Base-by-base conservation (phyloP, 2,329 filamentous ascomycete genomes). In the Xylariaceae sp. region DNA sequence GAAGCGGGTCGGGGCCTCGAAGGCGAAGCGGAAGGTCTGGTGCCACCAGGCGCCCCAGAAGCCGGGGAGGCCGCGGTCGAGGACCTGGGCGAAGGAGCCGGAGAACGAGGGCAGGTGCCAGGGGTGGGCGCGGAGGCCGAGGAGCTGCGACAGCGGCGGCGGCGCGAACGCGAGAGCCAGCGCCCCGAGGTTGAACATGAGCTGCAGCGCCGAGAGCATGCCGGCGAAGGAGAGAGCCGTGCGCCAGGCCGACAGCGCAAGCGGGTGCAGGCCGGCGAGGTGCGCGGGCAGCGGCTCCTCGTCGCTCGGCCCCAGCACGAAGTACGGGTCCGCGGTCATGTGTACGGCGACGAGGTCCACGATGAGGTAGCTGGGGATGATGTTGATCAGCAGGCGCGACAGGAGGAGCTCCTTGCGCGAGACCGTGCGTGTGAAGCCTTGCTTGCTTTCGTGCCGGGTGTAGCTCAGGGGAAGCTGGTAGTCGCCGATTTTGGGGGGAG, bases 41-140 rank as follows among this genome's bases (percentile, higher is more conserved):
- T 98, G 93, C 93, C 93, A 97, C 81, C 86, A 93, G 20, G 79
- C 80, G 44, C 89, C 87, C 93, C 93, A 98, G 74, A 88, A 89
- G 0, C 92, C 93, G 0, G 83, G 81, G 1, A 97, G 77, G 0
- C 93, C 93, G 56, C 84, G 79, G 59, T 91, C 84, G 10, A 87
- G 73, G 1, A 93, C 78, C 21, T 78, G 73, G 0, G 66, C 65
- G 52, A 81, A 75, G 19, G 77, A 77, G 12, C 89, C 88, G 56
- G 86, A 80, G 3, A 82, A 75, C 26, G 82, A 73, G 0, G 84
- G 77, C 57, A 80, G 77, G 47, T 79, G 76, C 82, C 81, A 85
- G 2, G 83, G 73, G 45, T 81, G 75, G 7, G 70, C 72, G 43
- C 77, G 75, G 43, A 75, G 71, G 7, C 84, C 83, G 21, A 88